phyloP scores from a whole-genome alignment of 306 rosid species.

The Gillenia trifoliata region DNA sequence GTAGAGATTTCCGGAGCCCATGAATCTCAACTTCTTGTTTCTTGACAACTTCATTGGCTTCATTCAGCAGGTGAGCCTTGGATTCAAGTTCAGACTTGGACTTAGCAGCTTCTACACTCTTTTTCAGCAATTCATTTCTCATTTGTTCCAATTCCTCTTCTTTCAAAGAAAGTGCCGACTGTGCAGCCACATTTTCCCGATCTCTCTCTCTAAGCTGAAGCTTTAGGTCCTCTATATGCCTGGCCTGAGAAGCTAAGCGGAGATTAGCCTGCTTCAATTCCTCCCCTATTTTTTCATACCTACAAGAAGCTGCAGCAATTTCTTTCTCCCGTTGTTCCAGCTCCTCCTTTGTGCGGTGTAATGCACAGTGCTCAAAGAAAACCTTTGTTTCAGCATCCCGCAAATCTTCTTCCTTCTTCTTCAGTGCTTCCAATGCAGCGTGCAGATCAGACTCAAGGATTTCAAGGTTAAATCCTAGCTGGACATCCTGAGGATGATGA shows the following conservation, averaged over 20 bases:
- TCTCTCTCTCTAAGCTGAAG: conserved; percentile 55
- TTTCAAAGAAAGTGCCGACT: conserved; percentile 39
- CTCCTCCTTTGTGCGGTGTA: conserved; percentile 61
- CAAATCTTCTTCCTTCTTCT: conserved; percentile 74
- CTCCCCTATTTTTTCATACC: conserved; percentile 49
- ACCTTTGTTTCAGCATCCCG: conserved; percentile 64
- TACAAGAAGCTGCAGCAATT: conserved; percentile 46
- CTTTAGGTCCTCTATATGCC: conserved; percentile 55
- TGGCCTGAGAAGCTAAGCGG: conserved; percentile 56
- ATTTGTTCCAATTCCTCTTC: conserved; percentile 62
- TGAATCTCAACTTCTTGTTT: conserved; percentile 67
- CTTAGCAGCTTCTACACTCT: conserved; percentile 50
- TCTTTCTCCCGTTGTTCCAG: conserved; percentile 68
- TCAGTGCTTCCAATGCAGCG: conserved; percentile 56
- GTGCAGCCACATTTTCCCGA: conserved; percentile 35
- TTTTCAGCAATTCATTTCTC: conserved; percentile 47
- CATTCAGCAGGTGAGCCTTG: conserved; percentile 59
- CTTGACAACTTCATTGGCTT: conserved; percentile 62
- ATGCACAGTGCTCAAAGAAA: conserved; percentile 45
- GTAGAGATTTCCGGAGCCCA: conserved; percentile 40
- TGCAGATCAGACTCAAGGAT: conserved; percentile 63
- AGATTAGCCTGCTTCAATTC: conserved; percentile 63
- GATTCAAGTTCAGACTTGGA: conserved; percentile 46
- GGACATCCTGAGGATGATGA: conserved; percentile 32
- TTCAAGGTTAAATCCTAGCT: conserved; percentile 49